These are phyloP conservation scores for Draba incana DNA, from an alignment of 345 rosid species.

Conservation along the genomic window DNA sequence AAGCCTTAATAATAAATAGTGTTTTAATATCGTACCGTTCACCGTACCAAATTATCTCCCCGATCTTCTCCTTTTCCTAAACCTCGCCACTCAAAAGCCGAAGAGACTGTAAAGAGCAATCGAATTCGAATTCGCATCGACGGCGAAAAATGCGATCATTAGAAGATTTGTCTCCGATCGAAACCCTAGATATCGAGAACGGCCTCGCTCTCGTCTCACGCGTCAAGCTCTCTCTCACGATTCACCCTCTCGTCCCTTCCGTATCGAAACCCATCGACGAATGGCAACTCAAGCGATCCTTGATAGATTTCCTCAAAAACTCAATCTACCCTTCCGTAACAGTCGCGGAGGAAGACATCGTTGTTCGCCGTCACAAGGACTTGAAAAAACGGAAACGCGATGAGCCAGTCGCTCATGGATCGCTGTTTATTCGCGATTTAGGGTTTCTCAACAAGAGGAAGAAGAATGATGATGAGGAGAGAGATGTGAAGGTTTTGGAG, in stretches of 20 bases:
- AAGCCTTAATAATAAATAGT: no score
- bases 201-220: slow-evolving; percentile 71
- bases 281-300: slow-evolving; percentile 85
- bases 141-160: slow-evolving; percentile 54
- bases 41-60: no score
- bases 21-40: no score
- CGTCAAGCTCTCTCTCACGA: slow-evolving; percentile 62
- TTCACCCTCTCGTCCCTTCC: slow-evolving; percentile 61
- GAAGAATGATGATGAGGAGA: slow-evolving; percentile 41
- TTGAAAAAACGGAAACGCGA: slow-evolving; percentile 88
- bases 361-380: slow-evolving; percentile 66
- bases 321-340: slow-evolving; percentile 55
- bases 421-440: slow-evolving; percentile 72
- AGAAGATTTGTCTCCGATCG: slow-evolving; percentile 63
- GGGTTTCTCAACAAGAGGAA: slow-evolving; percentile 60
- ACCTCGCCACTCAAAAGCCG: neutral
- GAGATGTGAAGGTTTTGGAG: slow-evolving; percentile 54
- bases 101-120: slow-evolving; percentile 3
- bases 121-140: slow-evolving; percentile 21
- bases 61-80: no score
- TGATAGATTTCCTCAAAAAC: slow-evolving; percentile 63
- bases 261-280: slow-evolving; percentile 77
- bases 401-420: slow-evolving; percentile 77
- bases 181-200: slow-evolving; percentile 67
- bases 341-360: slow-evolving; percentile 69